A percentile compares a stretch with the other conserved stretches of the same genome.
These are phyloP conservation scores for Nannizziopsis arthrosporioides DNA, from an alignment of 2,329 filamentous ascomycete genomes.

Conservation along the genomic window DNA sequence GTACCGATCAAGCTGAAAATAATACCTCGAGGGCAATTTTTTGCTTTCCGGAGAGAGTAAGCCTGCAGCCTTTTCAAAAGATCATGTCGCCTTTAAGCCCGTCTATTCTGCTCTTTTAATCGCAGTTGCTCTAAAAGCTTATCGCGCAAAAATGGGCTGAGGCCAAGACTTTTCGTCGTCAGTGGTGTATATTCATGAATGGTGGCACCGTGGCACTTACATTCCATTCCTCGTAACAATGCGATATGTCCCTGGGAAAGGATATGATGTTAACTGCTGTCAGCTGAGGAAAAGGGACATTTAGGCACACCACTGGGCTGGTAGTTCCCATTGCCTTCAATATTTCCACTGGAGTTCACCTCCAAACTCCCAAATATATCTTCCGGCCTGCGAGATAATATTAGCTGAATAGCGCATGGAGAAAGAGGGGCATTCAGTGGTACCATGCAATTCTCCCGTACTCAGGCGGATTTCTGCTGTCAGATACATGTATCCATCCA, in stretches of 20 bases:
- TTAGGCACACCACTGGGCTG: constrained; percentile 47
- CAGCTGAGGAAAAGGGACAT: not conserved
- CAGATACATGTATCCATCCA: constrained; percentile 53
- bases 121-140: constrained; percentile 40
- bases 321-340: constrained; percentile 47
- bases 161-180: constrained; percentile 28
- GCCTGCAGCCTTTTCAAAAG: too few species aligned
- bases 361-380: constrained; percentile 56
- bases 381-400: constrained; percentile 37
- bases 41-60: too few species aligned
- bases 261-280: not conserved
- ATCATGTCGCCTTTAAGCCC: not conserved
- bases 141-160: constrained; percentile 39
- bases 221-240: constrained; percentile 50
- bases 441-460: constrained; percentile 52
- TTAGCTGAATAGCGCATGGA: not conserved
- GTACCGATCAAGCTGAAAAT: too few species aligned
- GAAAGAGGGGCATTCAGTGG: not conserved
- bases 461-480: constrained; percentile 48
- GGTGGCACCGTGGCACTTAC: constrained; percentile 25
- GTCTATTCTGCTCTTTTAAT: constrained; percentile 19
- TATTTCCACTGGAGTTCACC: constrained; percentile 47
- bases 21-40: too few species aligned
- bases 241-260: constrained; percentile 43
- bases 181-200: not conserved